Evolutionary conservation across 2,329 filamentous ascomycete species (phyloP).

Genomic region (Aspergillus transmontanensis): DNA sequence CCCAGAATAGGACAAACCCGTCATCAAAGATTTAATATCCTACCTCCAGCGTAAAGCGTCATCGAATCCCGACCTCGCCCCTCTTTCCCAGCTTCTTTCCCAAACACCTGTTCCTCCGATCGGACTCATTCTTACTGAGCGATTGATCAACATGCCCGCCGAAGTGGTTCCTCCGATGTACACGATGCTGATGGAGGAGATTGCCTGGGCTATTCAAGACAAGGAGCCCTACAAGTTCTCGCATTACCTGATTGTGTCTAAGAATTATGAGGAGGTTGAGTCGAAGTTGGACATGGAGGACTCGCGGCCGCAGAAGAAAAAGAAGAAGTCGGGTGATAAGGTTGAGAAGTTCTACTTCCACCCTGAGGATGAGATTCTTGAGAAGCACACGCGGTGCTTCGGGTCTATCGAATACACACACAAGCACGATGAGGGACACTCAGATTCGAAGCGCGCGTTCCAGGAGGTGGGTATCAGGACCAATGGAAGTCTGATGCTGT

Average conservation of each 20-base stretch:
- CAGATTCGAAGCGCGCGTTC: slow-evolving; percentile 92
- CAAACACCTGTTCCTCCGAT: slow-evolving; percentile 61
- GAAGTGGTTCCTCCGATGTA: slow-evolving; percentile 94
- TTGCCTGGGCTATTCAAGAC: slow-evolving; percentile 83
- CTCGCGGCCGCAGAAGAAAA: slow-evolving; percentile 66
- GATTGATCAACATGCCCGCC: slow-evolving; percentile 94
- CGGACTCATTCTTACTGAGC: slow-evolving; percentile 86
- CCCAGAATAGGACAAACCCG: slow-evolving; percentile 61
- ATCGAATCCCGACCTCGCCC: slow-evolving; percentile 58
- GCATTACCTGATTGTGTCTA: slow-evolving; percentile 88
- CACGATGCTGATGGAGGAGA: slow-evolving; percentile 88
- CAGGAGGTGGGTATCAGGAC: slow-evolving; percentile 89
- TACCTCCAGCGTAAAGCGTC: slow-evolving; percentile 67
- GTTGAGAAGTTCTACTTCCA: slow-evolving; percentile 85
- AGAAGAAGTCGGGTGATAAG: slow-evolving; percentile 54
- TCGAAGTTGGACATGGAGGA: slow-evolving; percentile 74
- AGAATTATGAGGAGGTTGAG: slow-evolving; percentile 86
- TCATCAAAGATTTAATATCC: slow-evolving; percentile 68
- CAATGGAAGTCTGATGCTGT: slow-evolving; percentile 80
- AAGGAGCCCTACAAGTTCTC: slow-evolving; percentile 91
- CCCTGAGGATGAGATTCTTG: slow-evolving; percentile 87
- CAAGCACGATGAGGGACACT: slow-evolving; percentile 72
- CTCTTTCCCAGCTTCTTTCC: slow-evolving; percentile 61
- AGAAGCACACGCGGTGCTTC: slow-evolving; percentile 70
- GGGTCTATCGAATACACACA: slow-evolving; percentile 78